phyloP scores from a whole-genome alignment of 192 early-diverging fungal genomes.

The Gaertneriomyces semiglobifer region DNA sequence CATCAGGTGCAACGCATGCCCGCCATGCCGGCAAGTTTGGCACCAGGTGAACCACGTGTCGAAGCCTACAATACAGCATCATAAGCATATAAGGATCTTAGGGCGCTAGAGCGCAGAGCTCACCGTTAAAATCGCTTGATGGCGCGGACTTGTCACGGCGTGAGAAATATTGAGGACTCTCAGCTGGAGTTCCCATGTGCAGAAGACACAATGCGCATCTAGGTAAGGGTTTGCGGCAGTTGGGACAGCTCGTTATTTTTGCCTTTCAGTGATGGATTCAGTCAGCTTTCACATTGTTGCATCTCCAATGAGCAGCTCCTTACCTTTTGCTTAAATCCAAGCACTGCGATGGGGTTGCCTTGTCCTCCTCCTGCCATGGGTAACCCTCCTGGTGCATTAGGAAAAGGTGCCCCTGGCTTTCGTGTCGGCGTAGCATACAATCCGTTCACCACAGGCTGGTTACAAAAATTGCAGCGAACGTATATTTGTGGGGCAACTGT shows the following conservation, averaged over 20 bases:
- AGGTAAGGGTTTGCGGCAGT: slow-evolving; percentile 34
- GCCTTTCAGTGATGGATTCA: neutral
- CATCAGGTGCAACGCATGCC: slow-evolving; percentile 84
- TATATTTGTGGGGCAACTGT: slow-evolving; percentile 65
- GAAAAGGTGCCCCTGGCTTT: neutral
- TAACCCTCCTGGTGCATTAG: neutral
- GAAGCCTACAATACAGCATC: slow-evolving; percentile 18
- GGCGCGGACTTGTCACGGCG: slow-evolving; percentile 21
- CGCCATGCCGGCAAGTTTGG: slow-evolving; percentile 94
- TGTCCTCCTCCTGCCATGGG: neutral
- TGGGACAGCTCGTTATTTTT: slow-evolving; percentile 51
- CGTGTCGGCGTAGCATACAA: slow-evolving; percentile 4
- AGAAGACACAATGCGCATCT: slow-evolving; percentile 36
- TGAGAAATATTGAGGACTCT: slow-evolving; percentile 44
- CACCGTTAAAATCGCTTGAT: slow-evolving; percentile 15
- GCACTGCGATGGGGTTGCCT: slow-evolving; percentile 8
- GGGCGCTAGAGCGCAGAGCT: neutral
- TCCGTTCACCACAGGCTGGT: slow-evolving; percentile 45
- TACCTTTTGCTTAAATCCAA: slow-evolving; percentile 23
- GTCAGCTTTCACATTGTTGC: neutral
- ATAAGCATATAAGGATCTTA: too few species aligned
- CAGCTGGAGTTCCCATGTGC: slow-evolving; percentile 59
- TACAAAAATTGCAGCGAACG: slow-evolving; percentile 85
- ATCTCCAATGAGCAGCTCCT: too few species aligned
- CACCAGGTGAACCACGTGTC: slow-evolving; percentile 98